Conservation (phyloP, 441 rosid species). For the Mallotus japonicus region DNA sequence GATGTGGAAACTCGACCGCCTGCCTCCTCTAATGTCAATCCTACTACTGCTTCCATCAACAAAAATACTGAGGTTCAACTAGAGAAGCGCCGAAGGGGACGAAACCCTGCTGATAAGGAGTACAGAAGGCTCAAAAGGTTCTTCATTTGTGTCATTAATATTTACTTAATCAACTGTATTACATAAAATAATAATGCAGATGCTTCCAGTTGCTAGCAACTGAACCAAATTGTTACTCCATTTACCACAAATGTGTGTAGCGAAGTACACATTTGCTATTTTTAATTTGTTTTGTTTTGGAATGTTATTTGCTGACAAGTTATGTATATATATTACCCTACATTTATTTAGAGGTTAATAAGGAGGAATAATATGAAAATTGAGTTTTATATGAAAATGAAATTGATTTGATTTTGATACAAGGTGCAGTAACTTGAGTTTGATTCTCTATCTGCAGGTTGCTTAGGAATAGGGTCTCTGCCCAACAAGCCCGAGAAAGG, state of each 20-base stretch:
- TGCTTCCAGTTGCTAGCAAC: background rate
- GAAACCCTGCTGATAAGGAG: slow-evolving; percentile 62
- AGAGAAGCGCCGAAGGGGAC: slow-evolving; percentile 52
- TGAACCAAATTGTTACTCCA: background rate
- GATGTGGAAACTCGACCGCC: slow-evolving; percentile 49
- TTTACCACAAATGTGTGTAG: too few relatives aligned
- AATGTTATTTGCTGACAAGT: background rate
- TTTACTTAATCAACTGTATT: too few relatives aligned
- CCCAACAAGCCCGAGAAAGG: slow-evolving; percentile 83
- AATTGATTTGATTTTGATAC: too few relatives aligned
- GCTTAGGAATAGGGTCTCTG: slow-evolving; percentile 76
- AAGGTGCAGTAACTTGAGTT: too few relatives aligned
- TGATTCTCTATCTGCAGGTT: slow-evolving; percentile 32
- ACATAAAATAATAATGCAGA: too few relatives aligned
- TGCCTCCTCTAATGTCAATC: slow-evolving; percentile 11
- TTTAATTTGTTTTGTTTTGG: background rate
- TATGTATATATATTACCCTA: too few relatives aligned
- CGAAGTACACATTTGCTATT: too few relatives aligned
- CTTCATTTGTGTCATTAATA: background rate
- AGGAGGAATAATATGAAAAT: too few relatives aligned
- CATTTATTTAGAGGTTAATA: too few relatives aligned
- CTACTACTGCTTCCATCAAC: background rate
- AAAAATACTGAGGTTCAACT: slow-evolving; percentile 27
- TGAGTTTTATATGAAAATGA: too few relatives aligned
- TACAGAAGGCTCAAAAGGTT: slow-evolving; percentile 65